Evolutionary conservation across 2,329 filamentous ascomycete species (phyloP).

Genomic region (Nemania abortiva): DNA sequence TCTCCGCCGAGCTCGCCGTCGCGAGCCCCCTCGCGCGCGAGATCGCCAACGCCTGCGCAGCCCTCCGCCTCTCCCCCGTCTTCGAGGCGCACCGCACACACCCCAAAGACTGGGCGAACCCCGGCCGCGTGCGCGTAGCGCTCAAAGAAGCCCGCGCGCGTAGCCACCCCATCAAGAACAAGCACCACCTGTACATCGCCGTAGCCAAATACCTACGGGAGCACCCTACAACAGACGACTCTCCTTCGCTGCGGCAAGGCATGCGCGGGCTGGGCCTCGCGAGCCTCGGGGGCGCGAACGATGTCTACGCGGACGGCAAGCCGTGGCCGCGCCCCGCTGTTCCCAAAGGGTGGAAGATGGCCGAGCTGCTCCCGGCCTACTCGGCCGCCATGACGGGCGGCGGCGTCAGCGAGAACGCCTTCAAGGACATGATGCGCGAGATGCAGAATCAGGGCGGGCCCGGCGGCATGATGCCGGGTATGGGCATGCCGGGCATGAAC

Average conservation of each 20-base stretch:
- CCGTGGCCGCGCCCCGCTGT: conserved; percentile 78
- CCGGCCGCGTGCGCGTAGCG: conserved; percentile 85
- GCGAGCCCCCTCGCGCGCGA: conserved; percentile 88
- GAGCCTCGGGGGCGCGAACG: conserved; percentile 72
- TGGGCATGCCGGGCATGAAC: conserved; percentile 46
- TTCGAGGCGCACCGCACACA: conserved; percentile 94
- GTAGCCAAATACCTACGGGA: conserved; percentile 80
- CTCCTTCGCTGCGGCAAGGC: conserved; percentile 70
- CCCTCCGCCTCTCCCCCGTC: conserved; percentile 77
- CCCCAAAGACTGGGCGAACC: conserved; percentile 98
- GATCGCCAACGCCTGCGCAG: conserved; percentile 86
- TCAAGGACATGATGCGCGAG: conserved; percentile 97
- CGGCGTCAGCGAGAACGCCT: conserved; percentile 91
- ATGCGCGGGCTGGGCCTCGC: conserved; percentile 54
- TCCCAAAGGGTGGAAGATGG: conserved; percentile 92
- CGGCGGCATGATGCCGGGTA: conserved; percentile 54
- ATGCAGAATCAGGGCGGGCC: conserved; percentile 70
- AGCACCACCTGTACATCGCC: conserved; percentile 88
- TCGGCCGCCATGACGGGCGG: conserved; percentile 92
- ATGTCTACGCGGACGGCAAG: conserved; percentile 72
- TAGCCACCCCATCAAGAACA: conserved; percentile 69
- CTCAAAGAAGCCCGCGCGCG: conserved; percentile 63
- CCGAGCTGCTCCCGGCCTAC: conserved; percentile 84
- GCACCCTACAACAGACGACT: conserved; percentile 80
- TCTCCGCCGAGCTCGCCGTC: conserved; percentile 78